Conservation (phyloP, 805 yeast species). For the Saturnispora serradocipensis region DNA sequence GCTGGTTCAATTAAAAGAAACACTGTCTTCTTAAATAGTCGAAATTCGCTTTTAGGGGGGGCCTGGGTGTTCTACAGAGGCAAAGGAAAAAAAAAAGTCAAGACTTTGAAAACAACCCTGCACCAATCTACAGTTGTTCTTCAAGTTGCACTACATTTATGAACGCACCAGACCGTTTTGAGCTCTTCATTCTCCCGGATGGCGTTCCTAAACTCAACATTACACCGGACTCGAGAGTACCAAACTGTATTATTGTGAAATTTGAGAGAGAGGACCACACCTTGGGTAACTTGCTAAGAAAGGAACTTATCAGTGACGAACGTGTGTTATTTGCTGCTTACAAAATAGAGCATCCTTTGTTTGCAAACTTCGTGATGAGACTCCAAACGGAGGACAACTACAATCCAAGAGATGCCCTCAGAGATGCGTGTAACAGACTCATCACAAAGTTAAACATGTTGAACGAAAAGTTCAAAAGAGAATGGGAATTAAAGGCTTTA, state of each 20-base stretch:
- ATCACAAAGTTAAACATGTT: conserved; percentile 70
- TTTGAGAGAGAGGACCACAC: conserved; percentile 98
- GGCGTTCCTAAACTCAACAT: conserved; percentile 90
- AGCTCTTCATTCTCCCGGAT: conserved; percentile 92
- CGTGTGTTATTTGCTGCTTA: conserved; percentile 95
- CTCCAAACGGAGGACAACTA: conserved; percentile 94
- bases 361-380: conserved; percentile 90
- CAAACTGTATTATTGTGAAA: conserved; percentile 86
- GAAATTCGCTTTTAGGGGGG: conserved; percentile 1
- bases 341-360: conserved; percentile 95
- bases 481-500: conserved; percentile 84
- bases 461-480: conserved; percentile 73
- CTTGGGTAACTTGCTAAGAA: conserved; percentile 78
- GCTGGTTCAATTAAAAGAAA: not conserved
- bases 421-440: conserved; percentile 77
- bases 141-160: conserved; percentile 29
- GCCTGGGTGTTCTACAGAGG: not conserved
- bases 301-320: conserved; percentile 77
- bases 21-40: not conserved
- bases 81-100: not conserved
- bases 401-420: conserved; percentile 82
- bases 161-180: conserved; percentile 99
- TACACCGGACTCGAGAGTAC: conserved; percentile 89
- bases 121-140: not conserved
- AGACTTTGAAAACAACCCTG: not conserved